Evolutionary conservation across 1,284 basidiomycete species (phyloP).

Genomic region (Uromyces viciae-fabae): DNA sequence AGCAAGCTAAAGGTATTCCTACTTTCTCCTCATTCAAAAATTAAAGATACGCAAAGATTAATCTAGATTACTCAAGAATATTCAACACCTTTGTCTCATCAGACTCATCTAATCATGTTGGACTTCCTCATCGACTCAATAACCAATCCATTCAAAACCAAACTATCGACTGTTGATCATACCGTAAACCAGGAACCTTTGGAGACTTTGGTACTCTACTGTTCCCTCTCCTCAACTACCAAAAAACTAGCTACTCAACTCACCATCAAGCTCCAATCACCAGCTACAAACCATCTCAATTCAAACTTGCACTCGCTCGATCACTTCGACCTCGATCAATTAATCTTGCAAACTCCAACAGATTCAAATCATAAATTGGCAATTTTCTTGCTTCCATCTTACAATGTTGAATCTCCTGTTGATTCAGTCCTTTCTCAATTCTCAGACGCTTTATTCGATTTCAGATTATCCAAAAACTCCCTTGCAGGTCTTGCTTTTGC

Average conservation of each 20-base stretch:
- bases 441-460: conserved; percentile 36
- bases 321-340: conserved; percentile 6
- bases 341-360: conserved; percentile 2
- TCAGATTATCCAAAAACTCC: conserved; percentile 31
- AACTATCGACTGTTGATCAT: not conserved
- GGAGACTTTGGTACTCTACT: conserved; percentile 12
- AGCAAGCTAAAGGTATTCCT: no score
- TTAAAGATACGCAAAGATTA: no score
- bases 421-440: conserved; percentile 37
- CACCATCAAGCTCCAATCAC: not conserved
- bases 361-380: conserved; percentile 11
- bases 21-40: no score
- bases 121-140: conserved; percentile 7
- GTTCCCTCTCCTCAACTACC: conserved; percentile 13
- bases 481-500: conserved; percentile 10
- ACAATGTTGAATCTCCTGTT: conserved; percentile 41
- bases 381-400: conserved; percentile 34
- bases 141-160: not conserved
- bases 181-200: not conserved
- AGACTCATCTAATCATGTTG: no score
- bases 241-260: conserved; percentile 21
- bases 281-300: conserved; percentile 8
- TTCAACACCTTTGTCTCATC: no score
- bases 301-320: not conserved
- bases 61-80: no score